Conservation (phyloP, 2,329 filamentous ascomycete genomes). For the Myriosclerotinia duriaeana region DNA sequence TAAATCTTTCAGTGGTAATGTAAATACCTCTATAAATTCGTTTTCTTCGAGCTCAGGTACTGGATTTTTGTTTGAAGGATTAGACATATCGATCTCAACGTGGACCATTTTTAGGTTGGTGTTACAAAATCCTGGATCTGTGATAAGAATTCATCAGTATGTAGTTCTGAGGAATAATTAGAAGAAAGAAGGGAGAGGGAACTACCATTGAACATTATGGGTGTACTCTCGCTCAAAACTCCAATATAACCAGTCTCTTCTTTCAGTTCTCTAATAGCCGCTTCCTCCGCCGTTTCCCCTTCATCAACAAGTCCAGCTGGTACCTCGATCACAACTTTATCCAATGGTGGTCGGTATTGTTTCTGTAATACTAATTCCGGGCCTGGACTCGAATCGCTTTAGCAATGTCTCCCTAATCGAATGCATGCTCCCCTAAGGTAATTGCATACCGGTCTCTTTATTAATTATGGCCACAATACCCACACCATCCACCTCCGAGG, state of each 20-base stretch:
- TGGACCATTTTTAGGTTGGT: constrained; percentile 60
- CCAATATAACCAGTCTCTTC: constrained; percentile 69
- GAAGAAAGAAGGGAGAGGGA: background rate
- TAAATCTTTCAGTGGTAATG: constrained; percentile 47
- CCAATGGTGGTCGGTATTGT: constrained; percentile 63
- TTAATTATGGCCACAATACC: constrained; percentile 70
- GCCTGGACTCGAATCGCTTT: constrained; percentile 34
- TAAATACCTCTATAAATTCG: constrained; percentile 55
- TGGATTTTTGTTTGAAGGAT: constrained; percentile 48
- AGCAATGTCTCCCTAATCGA: background rate
- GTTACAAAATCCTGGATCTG: constrained; percentile 64
- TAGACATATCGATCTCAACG: constrained; percentile 48
- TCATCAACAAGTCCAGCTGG: constrained; percentile 64
- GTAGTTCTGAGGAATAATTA: background rate
- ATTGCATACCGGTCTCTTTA: constrained; percentile 47
- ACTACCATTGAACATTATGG: constrained; percentile 62
- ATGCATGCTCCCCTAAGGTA: background rate
- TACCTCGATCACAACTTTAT: constrained; percentile 60
- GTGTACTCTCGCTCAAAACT: constrained; percentile 54
- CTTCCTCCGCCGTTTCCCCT: constrained; percentile 60
- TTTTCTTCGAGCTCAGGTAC: constrained; percentile 51
- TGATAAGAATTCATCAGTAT: background rate
- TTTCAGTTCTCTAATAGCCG: constrained; percentile 61
- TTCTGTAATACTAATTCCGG: constrained; percentile 64
- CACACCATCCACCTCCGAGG: constrained; percentile 66